Evolutionary conservation across 2,329 filamentous ascomycete species (phyloP).

Genomic region (Penicillium sumatraense): DNA sequence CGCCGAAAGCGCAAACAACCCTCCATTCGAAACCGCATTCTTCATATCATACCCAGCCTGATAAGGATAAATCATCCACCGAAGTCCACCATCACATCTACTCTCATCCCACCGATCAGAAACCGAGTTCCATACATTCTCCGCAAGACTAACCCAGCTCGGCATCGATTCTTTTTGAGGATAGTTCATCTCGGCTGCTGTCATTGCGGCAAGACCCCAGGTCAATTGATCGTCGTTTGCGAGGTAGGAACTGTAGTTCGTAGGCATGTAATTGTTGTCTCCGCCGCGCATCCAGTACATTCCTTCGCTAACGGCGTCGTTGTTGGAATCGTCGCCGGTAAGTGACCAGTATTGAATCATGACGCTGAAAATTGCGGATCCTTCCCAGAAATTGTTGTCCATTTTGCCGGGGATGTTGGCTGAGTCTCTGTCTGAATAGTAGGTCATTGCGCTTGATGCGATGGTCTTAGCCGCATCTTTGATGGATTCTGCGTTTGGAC

Average conservation of each 20-base stretch:
- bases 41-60: conserved; percentile 16
- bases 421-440: conserved; percentile 53
- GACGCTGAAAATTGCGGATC: conserved; percentile 67
- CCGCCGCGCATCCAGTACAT: conserved; percentile 74
- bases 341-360: conserved; percentile 83
- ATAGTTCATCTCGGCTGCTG: conserved; percentile 10
- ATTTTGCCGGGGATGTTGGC: conserved; percentile 53
- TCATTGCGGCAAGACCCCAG: conserved; percentile 22
- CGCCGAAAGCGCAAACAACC: conserved; percentile 16
- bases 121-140: conserved; percentile 17
- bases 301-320: conserved; percentile 67
- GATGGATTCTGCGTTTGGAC: conserved; percentile 37
- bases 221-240: conserved; percentile 22
- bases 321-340: conserved; percentile 72
- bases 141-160: conserved; percentile 15
- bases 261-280: conserved; percentile 75
- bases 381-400: conserved; percentile 65
- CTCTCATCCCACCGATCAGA: conserved; percentile 14
- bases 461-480: conserved; percentile 46
- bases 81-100: conserved; percentile 16
- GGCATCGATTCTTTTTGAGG: conserved; percentile 3
- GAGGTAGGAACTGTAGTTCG: conserved; percentile 42
- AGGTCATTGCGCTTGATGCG: conserved; percentile 50
- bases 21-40: conserved; percentile 18
- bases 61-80: conserved; percentile 18